Conservation (phyloP, 2,329 filamentous ascomycete species). For the Epichloe gansuensis region DNA sequence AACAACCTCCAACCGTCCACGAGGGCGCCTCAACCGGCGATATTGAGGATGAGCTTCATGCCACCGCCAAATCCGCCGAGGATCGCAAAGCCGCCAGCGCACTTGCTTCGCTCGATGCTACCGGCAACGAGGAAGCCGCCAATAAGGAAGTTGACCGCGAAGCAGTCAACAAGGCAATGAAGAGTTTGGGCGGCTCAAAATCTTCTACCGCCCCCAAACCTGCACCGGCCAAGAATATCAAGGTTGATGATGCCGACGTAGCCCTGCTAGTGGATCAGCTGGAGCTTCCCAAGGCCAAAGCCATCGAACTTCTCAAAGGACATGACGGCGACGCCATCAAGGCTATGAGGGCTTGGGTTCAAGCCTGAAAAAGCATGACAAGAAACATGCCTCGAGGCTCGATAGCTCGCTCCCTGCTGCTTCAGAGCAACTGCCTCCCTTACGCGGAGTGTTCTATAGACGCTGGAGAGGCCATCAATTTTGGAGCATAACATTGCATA, state of each 20-base stretch:
- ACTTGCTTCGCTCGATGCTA: conserved; percentile 52
- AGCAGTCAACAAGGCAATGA: conserved; percentile 61
- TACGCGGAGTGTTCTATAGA: not conserved
- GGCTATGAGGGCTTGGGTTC: conserved; percentile 49
- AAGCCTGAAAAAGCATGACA: conserved; percentile 11
- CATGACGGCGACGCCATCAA: conserved; percentile 58
- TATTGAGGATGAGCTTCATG: conserved; percentile 42
- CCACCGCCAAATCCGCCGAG: conserved; percentile 53
- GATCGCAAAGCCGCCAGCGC: conserved; percentile 67
- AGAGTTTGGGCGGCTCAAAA: conserved; percentile 36
- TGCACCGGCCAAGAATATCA: conserved; percentile 46
- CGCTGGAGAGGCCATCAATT: no score
- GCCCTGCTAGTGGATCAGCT: conserved; percentile 59
- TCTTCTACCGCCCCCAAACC: conserved; percentile 14
- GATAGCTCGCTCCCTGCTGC: not conserved
- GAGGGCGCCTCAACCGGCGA: conserved; percentile 50
- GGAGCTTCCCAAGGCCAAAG: conserved; percentile 58
- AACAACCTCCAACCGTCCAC: conserved; percentile 44
- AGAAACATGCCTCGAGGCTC: not conserved
- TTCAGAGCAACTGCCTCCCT: not conserved
- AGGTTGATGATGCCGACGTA: conserved; percentile 64
- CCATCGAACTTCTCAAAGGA: conserved; percentile 60
- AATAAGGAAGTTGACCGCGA: conserved; percentile 53
- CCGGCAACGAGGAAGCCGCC: conserved; percentile 30
- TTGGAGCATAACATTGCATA: not conserved